These are phyloP conservation scores for Jacaranda mimosifolia DNA, from an alignment of 257 asterid genomes.

Conservation along the genomic window DNA sequence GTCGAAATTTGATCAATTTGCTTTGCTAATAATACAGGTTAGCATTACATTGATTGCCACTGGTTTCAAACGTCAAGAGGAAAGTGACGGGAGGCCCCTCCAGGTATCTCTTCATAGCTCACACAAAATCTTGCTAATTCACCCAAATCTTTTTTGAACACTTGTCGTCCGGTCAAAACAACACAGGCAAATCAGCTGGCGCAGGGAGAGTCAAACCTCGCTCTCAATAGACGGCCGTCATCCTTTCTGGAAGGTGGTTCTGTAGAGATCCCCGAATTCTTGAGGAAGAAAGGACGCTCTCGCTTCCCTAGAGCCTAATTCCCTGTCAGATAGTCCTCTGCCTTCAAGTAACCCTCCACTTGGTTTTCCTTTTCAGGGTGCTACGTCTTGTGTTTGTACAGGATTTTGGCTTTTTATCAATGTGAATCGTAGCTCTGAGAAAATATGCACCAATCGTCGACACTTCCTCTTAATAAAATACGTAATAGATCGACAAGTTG, in stretches of 20 bases:
- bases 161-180: constrained; percentile 6
- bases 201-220: constrained; percentile 66
- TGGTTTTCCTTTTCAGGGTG: constrained; percentile 2
- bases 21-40: constrained; percentile 57
- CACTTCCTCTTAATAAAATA: constrained; percentile 24
- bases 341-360: constrained; percentile 20
- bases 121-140: not conserved
- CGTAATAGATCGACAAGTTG: constrained; percentile 19
- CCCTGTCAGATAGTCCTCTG: not conserved
- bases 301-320: constrained; percentile 84
- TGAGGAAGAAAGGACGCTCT: constrained; percentile 85
- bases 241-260: constrained; percentile 75
- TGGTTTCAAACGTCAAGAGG: constrained; percentile 96
- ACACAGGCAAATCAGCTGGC: constrained; percentile 70
- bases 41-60: constrained; percentile 95
- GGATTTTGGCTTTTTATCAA: constrained; percentile 40
- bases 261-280: constrained; percentile 88
- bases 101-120: constrained; percentile 63
- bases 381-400: constrained; percentile 40
- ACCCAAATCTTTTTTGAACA: not conserved
- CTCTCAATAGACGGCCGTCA: constrained; percentile 68
- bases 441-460: constrained; percentile 7
- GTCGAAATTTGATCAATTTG: constrained; percentile 10
- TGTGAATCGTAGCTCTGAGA: constrained; percentile 36
- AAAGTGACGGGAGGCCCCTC: constrained; percentile 70